These are phyloP conservation scores for Helenozyma rhizophorensis DNA, from an alignment of 805 yeast species.

Conservation along the genomic window DNA sequence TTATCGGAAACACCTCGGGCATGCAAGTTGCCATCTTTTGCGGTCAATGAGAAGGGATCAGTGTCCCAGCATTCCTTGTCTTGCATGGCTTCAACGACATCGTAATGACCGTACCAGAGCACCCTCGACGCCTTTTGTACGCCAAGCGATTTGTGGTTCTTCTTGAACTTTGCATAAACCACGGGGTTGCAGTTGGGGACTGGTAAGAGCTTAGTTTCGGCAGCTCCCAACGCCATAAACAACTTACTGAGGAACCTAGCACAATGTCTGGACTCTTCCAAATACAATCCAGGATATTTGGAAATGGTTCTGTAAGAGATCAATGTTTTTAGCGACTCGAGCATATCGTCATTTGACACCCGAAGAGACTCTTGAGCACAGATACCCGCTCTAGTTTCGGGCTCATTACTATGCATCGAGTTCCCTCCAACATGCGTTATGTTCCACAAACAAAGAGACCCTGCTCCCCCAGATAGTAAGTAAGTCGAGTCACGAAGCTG, in stretches of 20 bases:
- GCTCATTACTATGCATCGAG: not conserved
- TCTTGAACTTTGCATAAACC: constrained; percentile 68
- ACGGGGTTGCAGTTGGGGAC: constrained; percentile 81
- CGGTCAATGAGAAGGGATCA: constrained; percentile 71
- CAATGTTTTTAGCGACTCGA: constrained; percentile 55
- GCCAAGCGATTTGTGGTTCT: constrained; percentile 10
- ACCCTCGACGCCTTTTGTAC: constrained; percentile 34
- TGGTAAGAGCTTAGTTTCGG: constrained; percentile 61
- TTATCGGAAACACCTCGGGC: constrained; percentile 95
- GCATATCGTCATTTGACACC: constrained; percentile 56
- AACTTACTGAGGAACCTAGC: constrained; percentile 68
- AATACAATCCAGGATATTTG: constrained; percentile 57
- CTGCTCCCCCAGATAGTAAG: constrained; percentile 69
- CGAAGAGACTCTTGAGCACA: constrained; percentile 2
- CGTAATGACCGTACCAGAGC: constrained; percentile 94
- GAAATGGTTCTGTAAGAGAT: constrained; percentile 77
- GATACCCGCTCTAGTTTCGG: constrained; percentile 1
- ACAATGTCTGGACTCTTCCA: constrained; percentile 82
- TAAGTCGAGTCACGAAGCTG: constrained; percentile 34
- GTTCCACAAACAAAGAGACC: constrained; percentile 72
- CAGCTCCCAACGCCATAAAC: constrained; percentile 66
- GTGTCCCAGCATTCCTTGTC: constrained; percentile 60
- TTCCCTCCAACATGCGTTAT: constrained; percentile 23
- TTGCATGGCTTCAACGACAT: constrained; percentile 77
- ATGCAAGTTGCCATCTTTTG: constrained; percentile 78